These are phyloP conservation scores for Hordeum pubiflorum DNA, from an alignment of 202 grass and related monocot genomes.

Conservation along the genomic window DNA sequence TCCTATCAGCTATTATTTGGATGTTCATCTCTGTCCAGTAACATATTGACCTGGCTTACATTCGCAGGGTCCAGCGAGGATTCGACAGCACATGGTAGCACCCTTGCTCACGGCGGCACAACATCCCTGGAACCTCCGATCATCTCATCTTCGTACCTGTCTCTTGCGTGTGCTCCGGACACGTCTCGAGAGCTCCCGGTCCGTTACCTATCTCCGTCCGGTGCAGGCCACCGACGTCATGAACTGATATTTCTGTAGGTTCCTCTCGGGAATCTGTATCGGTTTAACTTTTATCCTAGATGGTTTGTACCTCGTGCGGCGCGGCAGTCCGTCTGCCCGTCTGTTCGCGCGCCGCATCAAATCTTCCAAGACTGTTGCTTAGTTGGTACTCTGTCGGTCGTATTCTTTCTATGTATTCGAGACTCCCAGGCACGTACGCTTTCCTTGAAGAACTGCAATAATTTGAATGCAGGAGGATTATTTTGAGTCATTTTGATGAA, in stretches of 20 bases:
- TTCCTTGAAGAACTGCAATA: constrained; percentile 34
- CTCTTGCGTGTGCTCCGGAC: constrained; percentile 19
- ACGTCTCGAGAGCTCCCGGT: constrained; percentile 21
- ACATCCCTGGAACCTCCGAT: neutral
- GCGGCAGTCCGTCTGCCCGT: neutral
- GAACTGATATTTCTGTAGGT: constrained; percentile 46
- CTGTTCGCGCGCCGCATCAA: neutral
- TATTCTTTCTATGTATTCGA: constrained; percentile 30
- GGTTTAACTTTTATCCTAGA: constrained; percentile 36
- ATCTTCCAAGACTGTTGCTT: constrained; percentile 23
- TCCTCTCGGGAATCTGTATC: constrained; percentile 49
- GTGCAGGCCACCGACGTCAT: constrained; percentile 22
- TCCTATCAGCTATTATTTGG: neutral
- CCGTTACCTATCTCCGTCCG: constrained; percentile 23
- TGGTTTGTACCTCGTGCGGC: constrained; percentile 8
- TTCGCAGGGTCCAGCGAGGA: constrained; percentile 27
- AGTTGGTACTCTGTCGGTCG: neutral
- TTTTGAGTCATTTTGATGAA: constrained; percentile 10
- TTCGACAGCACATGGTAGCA: constrained; percentile 11
- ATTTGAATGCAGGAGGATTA: constrained; percentile 29
- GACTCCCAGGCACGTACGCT: constrained; percentile 19
- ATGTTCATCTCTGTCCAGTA: neutral
- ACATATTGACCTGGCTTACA: constrained; percentile 10
- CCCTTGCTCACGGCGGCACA: constrained; percentile 1
- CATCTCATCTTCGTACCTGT: neutral